Base-by-base conservation (phyloP, 2,329 filamentous ascomycete species). In the Fusarium armeniacum region DNA sequence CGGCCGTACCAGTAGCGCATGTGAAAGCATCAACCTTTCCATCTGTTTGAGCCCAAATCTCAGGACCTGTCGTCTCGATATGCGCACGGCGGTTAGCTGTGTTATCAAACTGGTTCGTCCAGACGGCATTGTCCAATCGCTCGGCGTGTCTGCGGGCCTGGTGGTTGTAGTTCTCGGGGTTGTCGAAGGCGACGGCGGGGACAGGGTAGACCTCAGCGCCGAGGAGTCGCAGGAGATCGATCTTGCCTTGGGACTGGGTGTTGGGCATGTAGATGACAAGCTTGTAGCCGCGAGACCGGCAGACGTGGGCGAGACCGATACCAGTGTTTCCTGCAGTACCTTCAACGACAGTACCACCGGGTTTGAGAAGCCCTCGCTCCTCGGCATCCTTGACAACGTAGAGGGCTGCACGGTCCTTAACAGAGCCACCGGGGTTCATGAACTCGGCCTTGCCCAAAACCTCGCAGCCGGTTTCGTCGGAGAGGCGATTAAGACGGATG, bases 91-190 rank as follows among this genome's bases (percentile, higher is more conserved):
- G 88, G 82, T 99, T 99, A 55, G 96, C 96, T 54, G 87, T 90
- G 83, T 99, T 99, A 80, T 99, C 96, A 82, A 99, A 99, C 83
- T 99, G 96, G 82, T 99, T 97, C 45, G 96, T 99, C 96, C 96
- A 99, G 16, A 98, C 94, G 11, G 95, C 94, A 75, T 96, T 96
- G 18, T 93, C 90, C 50, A 97, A 82, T 4, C 85, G 80, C 79
- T 96, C 94, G n/a, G 96, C 96, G 81, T 98, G 95, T 43, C 95
- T 85, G 63, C 87, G 87, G 6, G 96, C 96, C 84, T 97, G 95
- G 82, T 98, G 95, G 83, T 99, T 99, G 86, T 98, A 99, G 83
- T 99, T 99, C 45, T 94, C 85, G 18, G 94, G 93, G 83, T 98
- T 93, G 69, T 98, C 94, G 77, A 97, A 98, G 5, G 96, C 91